Evolutionary conservation across 139 green algal species (phyloP).

Genomic region (Ostreobium quekettii): DNA sequence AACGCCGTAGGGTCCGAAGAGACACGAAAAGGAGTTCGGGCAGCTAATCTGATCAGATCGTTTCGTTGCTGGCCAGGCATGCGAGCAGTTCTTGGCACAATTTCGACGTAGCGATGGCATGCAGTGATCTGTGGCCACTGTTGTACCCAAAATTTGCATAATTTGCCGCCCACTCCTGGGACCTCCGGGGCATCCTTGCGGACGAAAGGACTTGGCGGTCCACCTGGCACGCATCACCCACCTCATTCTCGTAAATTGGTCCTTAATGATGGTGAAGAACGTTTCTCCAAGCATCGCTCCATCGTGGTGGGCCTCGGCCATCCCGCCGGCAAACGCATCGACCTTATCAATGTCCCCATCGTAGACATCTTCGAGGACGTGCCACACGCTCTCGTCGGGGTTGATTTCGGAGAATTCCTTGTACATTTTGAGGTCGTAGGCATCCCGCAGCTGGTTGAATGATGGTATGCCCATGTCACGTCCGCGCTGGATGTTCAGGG

Average conservation of each 20-base stretch:
- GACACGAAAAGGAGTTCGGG: too few relatives aligned
- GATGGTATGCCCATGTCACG: conserved; percentile 17
- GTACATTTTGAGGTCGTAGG: conserved; percentile 3
- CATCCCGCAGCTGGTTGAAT: conserved; percentile 5
- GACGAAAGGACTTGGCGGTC: neutral
- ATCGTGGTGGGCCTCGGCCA: neutral
- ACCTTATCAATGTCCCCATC: conserved; percentile 1
- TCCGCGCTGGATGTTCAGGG: conserved; percentile 17
- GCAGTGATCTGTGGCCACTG: too few relatives aligned
- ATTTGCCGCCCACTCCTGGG: too few relatives aligned
- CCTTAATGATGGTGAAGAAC: neutral
- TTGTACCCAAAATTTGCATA: too few relatives aligned
- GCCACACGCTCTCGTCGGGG: conserved; percentile 3
- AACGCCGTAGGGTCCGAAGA: too few relatives aligned
- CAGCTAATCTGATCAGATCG: too few relatives aligned
- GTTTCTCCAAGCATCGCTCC: conserved; percentile 3
- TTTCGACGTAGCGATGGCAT: too few relatives aligned
- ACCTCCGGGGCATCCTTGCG: too few relatives aligned
- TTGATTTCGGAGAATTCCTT: neutral
- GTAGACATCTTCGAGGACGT: neutral
- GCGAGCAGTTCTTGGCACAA: too few relatives aligned
- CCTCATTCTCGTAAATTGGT: conserved; percentile 18
- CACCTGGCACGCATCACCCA: neutral
- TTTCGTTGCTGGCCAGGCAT: too few relatives aligned
- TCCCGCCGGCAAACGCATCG: conserved; percentile 7